Evolutionary conservation across 768 basidiomycete species (phyloP).

Genomic region (Termitomyces sp.): DNA sequence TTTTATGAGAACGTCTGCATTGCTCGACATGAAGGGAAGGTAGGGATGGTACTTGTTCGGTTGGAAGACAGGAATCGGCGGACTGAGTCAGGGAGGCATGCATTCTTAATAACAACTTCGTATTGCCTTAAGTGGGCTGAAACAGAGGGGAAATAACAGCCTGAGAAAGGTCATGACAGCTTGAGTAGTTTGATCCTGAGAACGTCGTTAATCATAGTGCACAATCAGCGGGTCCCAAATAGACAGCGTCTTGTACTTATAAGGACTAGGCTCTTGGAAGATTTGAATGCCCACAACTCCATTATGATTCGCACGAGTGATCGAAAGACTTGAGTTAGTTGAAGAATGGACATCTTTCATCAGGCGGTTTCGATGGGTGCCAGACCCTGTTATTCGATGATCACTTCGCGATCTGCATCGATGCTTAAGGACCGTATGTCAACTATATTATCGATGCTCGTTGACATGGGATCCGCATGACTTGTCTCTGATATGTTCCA

Average conservation of each 20-base stretch:
- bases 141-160: background rate
- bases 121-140: background rate
- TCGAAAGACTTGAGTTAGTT: background rate
- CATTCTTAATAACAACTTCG: background rate
- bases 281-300: background rate
- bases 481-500: background rate
- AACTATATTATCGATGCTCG: background rate
- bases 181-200: background rate
- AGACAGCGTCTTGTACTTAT: background rate
- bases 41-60: background rate
- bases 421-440: background rate
- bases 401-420: background rate
- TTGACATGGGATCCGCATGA: background rate
- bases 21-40: constrained; percentile 9
- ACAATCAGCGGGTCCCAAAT: background rate
- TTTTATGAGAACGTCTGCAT: constrained; percentile 10
- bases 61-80: background rate
- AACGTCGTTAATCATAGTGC: background rate
- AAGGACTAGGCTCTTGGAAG: background rate
- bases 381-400: background rate
- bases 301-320: background rate
- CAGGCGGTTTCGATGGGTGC: background rate
- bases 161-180: background rate
- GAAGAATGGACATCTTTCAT: background rate
- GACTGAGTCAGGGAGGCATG: background rate